Conservation (phyloP, 176 grass and related monocot species). For the Rhynchospora tenuis region DNA sequence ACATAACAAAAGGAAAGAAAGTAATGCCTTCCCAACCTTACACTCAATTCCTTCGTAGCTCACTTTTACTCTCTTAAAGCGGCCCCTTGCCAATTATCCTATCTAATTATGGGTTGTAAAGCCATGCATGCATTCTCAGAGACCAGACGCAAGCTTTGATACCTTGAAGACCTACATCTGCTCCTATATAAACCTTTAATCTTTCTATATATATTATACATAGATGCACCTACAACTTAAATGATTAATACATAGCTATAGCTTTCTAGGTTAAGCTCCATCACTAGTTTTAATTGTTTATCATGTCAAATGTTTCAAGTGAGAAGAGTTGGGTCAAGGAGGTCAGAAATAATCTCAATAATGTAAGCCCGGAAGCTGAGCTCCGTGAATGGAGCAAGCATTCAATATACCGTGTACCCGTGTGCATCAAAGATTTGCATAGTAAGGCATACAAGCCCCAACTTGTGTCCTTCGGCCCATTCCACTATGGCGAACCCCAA, state of each 20-base stretch:
- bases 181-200: background rate
- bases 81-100: background rate
- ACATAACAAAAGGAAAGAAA: background rate
- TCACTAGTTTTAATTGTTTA: background rate
- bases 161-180: background rate
- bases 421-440: conserved; percentile 58
- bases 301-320: background rate
- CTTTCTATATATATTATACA: background rate
- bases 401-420: conserved; percentile 59
- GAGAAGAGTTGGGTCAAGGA: conserved; percentile 44
- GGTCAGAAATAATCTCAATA: conserved; percentile 28
- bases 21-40: conserved; percentile 18
- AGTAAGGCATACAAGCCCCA: conserved; percentile 58
- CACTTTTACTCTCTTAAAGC: conserved; percentile 12
- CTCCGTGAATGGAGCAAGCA: conserved; percentile 44
- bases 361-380: conserved; percentile 30
- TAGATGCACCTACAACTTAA: background rate
- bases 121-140: background rate
- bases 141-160: conserved; percentile 11
- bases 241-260: background rate
- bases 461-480: conserved; percentile 65
- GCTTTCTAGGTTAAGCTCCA: background rate
- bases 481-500: conserved; percentile 41
- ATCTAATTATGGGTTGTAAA: conserved; percentile 14
- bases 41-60: conserved; percentile 12